These are phyloP conservation scores for Apiospora rasikravindrae DNA, from an alignment of 2,329 filamentous ascomycete genomes.

Conservation along the genomic window DNA sequence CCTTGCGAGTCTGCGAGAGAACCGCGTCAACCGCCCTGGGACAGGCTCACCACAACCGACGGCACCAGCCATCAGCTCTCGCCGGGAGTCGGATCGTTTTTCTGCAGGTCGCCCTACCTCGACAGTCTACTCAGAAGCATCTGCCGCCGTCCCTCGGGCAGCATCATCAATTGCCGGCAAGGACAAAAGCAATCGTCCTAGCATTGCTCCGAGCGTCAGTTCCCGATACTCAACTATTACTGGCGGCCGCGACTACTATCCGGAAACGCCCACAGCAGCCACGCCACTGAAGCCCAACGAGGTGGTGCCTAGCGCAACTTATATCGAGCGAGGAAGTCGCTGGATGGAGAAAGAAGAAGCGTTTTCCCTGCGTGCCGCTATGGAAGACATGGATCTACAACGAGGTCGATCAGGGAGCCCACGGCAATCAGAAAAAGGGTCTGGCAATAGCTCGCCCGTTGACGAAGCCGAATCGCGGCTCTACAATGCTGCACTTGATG, in stretches of 20 bases:
- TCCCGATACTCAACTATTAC: conserved; percentile 56
- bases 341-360: conserved; percentile 86
- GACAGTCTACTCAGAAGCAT: conserved; percentile 38
- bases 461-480: conserved; percentile 64
- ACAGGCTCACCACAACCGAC: conserved; percentile 69
- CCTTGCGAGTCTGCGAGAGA: conserved; percentile 72
- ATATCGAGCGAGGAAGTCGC: conserved; percentile 74
- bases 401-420: conserved; percentile 7
- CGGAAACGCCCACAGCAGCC: conserved; percentile 42
- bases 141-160: conserved; percentile 37
- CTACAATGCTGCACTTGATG: conserved; percentile 73
- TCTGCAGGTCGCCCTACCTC: conserved; percentile 33
- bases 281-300: conserved; percentile 60
- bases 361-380: conserved; percentile 70
- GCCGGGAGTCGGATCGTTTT: conserved; percentile 38
- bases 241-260: conserved; percentile 60
- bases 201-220: conserved; percentile 51
- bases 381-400: conserved; percentile 73
- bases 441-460: background rate
- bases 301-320: conserved; percentile 69
- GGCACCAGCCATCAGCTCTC: conserved; percentile 35
- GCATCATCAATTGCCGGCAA: background rate
- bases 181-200: conserved; percentile 43
- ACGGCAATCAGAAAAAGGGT: conserved; percentile 17
- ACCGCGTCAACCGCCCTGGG: conserved; percentile 69